These are phyloP conservation scores for Termitomyces sp. DNA, from an alignment of 768 basidiomycete genomes.

Conservation along the genomic window DNA sequence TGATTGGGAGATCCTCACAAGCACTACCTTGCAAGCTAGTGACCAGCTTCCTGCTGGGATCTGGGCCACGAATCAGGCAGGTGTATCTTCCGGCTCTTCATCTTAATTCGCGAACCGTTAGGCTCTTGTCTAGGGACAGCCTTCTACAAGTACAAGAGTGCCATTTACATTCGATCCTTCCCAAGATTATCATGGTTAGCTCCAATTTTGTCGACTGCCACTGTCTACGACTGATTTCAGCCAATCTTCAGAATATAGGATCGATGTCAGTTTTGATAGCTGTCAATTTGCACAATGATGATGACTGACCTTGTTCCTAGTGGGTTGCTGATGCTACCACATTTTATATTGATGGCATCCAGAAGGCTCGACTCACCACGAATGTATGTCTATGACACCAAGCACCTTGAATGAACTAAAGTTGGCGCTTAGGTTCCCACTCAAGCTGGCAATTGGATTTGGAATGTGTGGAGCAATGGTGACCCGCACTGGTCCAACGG, in stretches of 20 bases:
- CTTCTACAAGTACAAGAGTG: slow-evolving; percentile 18
- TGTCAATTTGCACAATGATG: not conserved
- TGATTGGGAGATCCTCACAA: slow-evolving; percentile 34
- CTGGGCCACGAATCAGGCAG: slow-evolving; percentile 34
- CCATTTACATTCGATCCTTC: slow-evolving; percentile 31
- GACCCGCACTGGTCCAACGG: slow-evolving; percentile 32
- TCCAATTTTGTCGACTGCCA: not conserved
- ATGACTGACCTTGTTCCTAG: slow-evolving; percentile 10
- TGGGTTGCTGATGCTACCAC: slow-evolving; percentile 27
- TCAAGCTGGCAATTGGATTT: slow-evolving; percentile 26
- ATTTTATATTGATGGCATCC: slow-evolving; percentile 32
- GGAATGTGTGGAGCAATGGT: slow-evolving; percentile 35
- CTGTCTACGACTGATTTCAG: not conserved
- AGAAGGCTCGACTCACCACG: slow-evolving; percentile 24
- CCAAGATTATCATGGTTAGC: slow-evolving; percentile 30
- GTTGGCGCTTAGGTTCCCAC: slow-evolving; percentile 23
- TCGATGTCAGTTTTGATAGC: slow-evolving; percentile 25
- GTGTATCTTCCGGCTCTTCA: not conserved
- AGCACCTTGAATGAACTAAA: not conserved
- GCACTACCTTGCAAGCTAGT: slow-evolving; percentile 23
- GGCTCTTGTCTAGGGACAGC: slow-evolving; percentile 18
- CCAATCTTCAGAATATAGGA: slow-evolving; percentile 26
- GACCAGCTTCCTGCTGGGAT: slow-evolving; percentile 28
- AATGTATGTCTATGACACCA: slow-evolving; percentile 20
- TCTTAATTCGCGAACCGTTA: not conserved